Percentiles rank a stretch among this genome's conserved stretches.
Conservation (phyloP, 2,329 filamentous ascomycete species). For the Orbilia javanica region DNA sequence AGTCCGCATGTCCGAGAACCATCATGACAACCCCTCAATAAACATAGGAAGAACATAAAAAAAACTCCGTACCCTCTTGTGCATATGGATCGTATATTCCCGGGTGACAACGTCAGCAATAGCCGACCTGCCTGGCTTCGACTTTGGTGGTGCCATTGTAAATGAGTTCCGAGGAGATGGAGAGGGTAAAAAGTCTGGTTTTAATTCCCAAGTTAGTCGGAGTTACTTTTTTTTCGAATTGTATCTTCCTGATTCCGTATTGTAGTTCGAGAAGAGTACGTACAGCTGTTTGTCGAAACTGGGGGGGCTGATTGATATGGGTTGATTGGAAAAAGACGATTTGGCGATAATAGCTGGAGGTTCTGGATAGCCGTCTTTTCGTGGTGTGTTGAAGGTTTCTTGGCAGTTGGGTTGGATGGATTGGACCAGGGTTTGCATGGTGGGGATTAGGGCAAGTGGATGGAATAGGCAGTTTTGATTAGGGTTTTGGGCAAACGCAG, state of each 20-base stretch:
- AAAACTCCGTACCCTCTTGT: slow-evolving; percentile 87
- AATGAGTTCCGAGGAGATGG: slow-evolving; percentile 10
- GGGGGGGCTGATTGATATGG: slow-evolving; percentile 11
- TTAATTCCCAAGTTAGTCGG: slow-evolving; percentile 25
- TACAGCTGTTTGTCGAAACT: slow-evolving; percentile 56
- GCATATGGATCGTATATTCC: slow-evolving; percentile 99
- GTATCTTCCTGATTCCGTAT: too few species aligned
- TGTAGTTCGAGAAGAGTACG: slow-evolving; percentile 8
- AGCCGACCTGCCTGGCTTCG: slow-evolving; percentile 83
- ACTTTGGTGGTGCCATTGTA: slow-evolving; percentile 77
- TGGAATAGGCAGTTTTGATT: slow-evolving; percentile 48
- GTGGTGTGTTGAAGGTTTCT: slow-evolving; percentile 55
- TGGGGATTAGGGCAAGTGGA: slow-evolving; percentile 53
- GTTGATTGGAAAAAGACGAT: slow-evolving; percentile 30
- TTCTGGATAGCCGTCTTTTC: slow-evolving; percentile 27
- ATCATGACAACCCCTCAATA: slow-evolving; percentile 33
- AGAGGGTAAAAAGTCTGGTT: slow-evolving; percentile 18
- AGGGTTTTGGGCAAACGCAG: slow-evolving; percentile 55
- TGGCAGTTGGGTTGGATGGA: slow-evolving; percentile 25
- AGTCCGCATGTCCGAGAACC: slow-evolving; percentile 30
- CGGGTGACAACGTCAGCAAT: slow-evolving; percentile 98
- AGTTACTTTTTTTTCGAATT: neutral
- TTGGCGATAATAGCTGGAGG: slow-evolving; percentile 32
- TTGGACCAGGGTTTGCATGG: slow-evolving; percentile 28
- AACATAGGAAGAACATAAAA: slow-evolving; percentile 4